Percentiles rank a stretch among this genome's conserved stretches.
Evolutionary conservation across 768 basidiomycete species (phyloP).

Genomic region (Hydnomerulius pinastri): DNA sequence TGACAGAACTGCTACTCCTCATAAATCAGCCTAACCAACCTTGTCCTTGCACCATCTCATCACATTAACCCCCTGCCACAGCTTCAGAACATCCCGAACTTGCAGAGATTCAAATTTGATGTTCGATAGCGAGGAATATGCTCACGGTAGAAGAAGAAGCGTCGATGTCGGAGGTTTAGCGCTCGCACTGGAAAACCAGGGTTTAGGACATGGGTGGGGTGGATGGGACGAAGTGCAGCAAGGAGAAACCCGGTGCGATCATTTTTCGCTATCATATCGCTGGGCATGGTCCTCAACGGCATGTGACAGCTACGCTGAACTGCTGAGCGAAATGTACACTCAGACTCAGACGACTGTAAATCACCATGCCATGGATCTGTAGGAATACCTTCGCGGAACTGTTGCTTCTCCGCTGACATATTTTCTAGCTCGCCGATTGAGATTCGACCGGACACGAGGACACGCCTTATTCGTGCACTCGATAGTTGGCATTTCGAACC

Average conservation of each 20-base stretch:
- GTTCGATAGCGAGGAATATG: slow-evolving; percentile 31
- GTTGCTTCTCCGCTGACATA: slow-evolving; percentile 13
- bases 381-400: not conserved
- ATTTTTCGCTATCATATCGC: slow-evolving; percentile 4
- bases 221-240: slow-evolving; percentile 52
- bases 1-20: slow-evolving; percentile 17
- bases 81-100: not conserved
- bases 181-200: slow-evolving; percentile 66
- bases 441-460: slow-evolving; percentile 51
- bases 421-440: slow-evolving; percentile 47
- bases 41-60: slow-evolving; percentile 3
- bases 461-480: slow-evolving; percentile 64
- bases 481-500: slow-evolving; percentile 92
- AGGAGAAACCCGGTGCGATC: slow-evolving; percentile 51
- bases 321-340: slow-evolving; percentile 81
- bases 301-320: slow-evolving; percentile 67
- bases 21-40: slow-evolving; percentile 6
- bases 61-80: not conserved
- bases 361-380: slow-evolving; percentile 39
- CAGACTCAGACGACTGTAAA: slow-evolving; percentile 76
- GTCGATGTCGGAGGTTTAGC: slow-evolving; percentile 90
- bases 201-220: slow-evolving; percentile 73
- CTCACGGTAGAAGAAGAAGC: slow-evolving; percentile 58
- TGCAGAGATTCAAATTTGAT: slow-evolving; percentile 8
- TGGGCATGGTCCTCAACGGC: slow-evolving; percentile 13